These are phyloP conservation scores for Circinella minor DNA, from an alignment of 371 early-diverging fungal genomes.

Conservation along the genomic window DNA sequence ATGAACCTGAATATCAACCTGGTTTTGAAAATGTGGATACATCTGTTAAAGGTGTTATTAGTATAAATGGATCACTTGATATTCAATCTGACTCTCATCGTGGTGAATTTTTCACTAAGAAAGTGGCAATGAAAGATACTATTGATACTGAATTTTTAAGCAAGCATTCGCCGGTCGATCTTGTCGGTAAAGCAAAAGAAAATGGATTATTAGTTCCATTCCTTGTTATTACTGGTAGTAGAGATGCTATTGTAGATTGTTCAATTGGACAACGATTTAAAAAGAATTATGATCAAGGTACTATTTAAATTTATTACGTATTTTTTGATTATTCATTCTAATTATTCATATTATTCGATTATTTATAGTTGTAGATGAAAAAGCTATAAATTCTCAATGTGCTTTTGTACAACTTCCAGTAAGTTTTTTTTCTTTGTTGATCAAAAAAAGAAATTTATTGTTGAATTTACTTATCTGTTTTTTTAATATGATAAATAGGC, in stretches of 20 bases:
- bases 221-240: constrained; percentile 35
- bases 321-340: background rate
- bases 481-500: constrained; percentile 15
- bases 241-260: constrained; percentile 37
- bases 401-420: constrained; percentile 22
- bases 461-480: background rate
- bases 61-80: constrained; percentile 55
- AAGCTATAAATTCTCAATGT: constrained; percentile 16
- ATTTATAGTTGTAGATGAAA: constrained; percentile 12
- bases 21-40: constrained; percentile 74
- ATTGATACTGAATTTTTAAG: constrained; percentile 44
- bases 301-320: background rate
- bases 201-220: constrained; percentile 32
- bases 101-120: constrained; percentile 38
- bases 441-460: background rate
- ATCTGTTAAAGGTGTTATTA: constrained; percentile 59
- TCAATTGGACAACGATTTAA: constrained; percentile 29
- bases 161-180: constrained; percentile 51
- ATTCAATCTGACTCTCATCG: constrained; percentile 23
- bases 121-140: constrained; percentile 37
- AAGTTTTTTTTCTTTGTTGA: constrained; percentile 11
- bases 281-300: constrained; percentile 37
- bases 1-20: constrained; percentile 66
- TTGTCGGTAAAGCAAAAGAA: constrained; percentile 21
- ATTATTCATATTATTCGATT: constrained; percentile 5